These are phyloP conservation scores for Boletus edulis DNA, from an alignment of 768 basidiomycete genomes.

Conservation along the genomic window DNA sequence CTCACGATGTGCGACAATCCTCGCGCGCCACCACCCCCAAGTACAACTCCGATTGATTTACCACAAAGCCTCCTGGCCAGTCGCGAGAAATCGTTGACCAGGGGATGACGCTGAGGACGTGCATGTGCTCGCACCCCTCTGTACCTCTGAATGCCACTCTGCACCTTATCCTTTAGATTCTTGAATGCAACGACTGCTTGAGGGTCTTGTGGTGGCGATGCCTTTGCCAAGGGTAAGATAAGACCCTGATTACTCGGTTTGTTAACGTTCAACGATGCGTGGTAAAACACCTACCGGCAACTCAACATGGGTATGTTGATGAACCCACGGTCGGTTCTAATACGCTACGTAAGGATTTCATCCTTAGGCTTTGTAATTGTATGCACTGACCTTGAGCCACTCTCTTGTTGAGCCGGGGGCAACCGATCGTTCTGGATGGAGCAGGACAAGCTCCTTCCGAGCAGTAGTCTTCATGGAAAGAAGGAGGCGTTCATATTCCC, in stretches of 20 bases:
- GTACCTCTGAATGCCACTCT: slow-evolving; percentile 86
- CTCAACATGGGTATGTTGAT: slow-evolving; percentile 95
- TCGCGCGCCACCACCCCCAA: slow-evolving; percentile 97
- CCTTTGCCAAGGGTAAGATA: slow-evolving; percentile 61
- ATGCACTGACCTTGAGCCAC: slow-evolving; percentile 79
- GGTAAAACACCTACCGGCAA: slow-evolving; percentile 53
- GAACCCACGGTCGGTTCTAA: slow-evolving; percentile 92
- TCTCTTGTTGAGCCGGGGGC: slow-evolving; percentile 88
- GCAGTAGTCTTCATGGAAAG: slow-evolving; percentile 97
- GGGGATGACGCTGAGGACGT: slow-evolving; percentile 73
- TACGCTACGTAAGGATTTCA: neutral
- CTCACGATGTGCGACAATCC: slow-evolving; percentile 72
- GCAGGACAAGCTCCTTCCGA: slow-evolving; percentile 91
- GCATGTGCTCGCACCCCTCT: slow-evolving; percentile 60
- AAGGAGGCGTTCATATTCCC: slow-evolving; percentile 92
- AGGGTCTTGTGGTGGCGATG: slow-evolving; percentile 68
- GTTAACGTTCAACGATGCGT: neutral
- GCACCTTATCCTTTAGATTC: slow-evolving; percentile 90
- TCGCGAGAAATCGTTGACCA: slow-evolving; percentile 89
- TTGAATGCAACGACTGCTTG: slow-evolving; percentile 87
- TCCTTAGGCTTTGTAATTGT: neutral
- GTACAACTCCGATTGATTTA: slow-evolving; percentile 87
- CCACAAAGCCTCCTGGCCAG: slow-evolving; percentile 90
- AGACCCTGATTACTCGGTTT: slow-evolving; percentile 54
- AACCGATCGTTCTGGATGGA: slow-evolving; percentile 90